Base-by-base conservation (phyloP, 2,329 filamentous ascomycete genomes). In the Trichoderma lentiforme region DNA sequence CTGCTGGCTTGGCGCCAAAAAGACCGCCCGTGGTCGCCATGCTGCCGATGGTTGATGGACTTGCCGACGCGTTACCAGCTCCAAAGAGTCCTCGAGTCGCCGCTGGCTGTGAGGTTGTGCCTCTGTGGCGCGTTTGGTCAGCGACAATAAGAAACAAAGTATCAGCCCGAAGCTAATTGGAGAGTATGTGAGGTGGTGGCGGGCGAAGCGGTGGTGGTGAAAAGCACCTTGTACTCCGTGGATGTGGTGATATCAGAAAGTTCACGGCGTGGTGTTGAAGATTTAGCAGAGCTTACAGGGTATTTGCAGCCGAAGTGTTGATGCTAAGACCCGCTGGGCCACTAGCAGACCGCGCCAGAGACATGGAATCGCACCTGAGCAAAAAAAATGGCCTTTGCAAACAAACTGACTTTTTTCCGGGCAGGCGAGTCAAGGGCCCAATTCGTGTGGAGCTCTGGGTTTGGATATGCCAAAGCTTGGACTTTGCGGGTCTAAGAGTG, bases 301-400 rank as follows among this genome's bases (percentile, higher is more conserved):
- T 73, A 85, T 90, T 90, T 74, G 89, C 89, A 72, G 87, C 83
- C 74, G 85, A 86, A 21, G 88, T 90, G 81, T 91, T 91, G 81
- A 91, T 90, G 77, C 86, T 89, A 74, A 91, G 84, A 78, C 87
- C 88, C 74, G 84, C 86, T 73, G 88, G 88, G 77, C 86, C 88
- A 79, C 88, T 89, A 72, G 86, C 86, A 76, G 88, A 90, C 79
- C 88, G 85, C 72, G 84, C 84, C 78, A 87, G 80, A 78, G 85
- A 84, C 85, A 87, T 62, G 7, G 32, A 36, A 39, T 87, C 70
- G 74, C 77, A 74, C 72, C 71, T 74, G 63, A 61, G 51, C 61
- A 74, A 73, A 67, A 66, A 70, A 66, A 70, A 57, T 67, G 69
- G 70, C 68, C 72, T 65, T n/a, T 7, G 14, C 21, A 43, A 30